A percentile compares a stretch with the other conserved stretches of the same genome.
Evolutionary conservation across 2,329 filamentous ascomycete genomes (phyloP).

Genomic region (Lithohypha guttulata): DNA sequence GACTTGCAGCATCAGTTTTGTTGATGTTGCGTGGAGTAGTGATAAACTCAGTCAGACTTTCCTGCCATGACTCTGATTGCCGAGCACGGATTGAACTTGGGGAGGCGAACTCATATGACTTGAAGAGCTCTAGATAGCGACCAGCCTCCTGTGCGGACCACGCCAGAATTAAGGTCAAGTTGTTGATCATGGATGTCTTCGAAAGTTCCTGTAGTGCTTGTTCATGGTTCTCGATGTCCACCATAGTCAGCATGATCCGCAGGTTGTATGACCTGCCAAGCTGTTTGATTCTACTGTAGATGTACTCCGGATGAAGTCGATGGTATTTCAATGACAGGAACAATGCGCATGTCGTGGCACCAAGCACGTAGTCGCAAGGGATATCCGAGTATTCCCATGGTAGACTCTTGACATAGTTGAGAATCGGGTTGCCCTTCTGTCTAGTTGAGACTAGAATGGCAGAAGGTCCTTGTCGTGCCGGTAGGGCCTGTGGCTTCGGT

Average conservation of each 20-base stretch:
- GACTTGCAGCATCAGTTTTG: constrained; percentile 81
- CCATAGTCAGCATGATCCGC: constrained; percentile 77
- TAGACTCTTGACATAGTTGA: constrained; percentile 68
- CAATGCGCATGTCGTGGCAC: constrained; percentile 75
- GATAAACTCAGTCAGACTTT: constrained; percentile 83
- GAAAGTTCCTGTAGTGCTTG: constrained; percentile 79
- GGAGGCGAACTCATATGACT: constrained; percentile 83
- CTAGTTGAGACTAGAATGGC: constrained; percentile 82
- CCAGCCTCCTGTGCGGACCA: constrained; percentile 93
- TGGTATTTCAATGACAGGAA: constrained; percentile 96
- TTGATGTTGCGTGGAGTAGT: constrained; percentile 84
- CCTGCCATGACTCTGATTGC: constrained; percentile 72
- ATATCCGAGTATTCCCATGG: constrained; percentile 97
- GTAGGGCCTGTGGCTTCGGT: constrained; percentile 76
- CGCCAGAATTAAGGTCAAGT: constrained; percentile 81
- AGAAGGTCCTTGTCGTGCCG: constrained; percentile 55
- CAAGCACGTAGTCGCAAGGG: constrained; percentile 85
- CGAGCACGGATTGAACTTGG: constrained; percentile 72
- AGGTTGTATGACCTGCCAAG: constrained; percentile 79
- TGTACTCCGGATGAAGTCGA: constrained; percentile 91
- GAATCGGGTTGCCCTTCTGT: constrained; percentile 88
- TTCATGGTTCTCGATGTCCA: constrained; percentile 92
- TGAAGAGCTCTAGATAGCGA: constrained; percentile 88
- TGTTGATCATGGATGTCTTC: constrained; percentile 86
- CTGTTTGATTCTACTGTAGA: constrained; percentile 81